Evolutionary conservation across 2,329 filamentous ascomycete species (phyloP), one percentile per base, ranked within the genome.

Genomic region (Macroventuria anomochaeta): DNA sequence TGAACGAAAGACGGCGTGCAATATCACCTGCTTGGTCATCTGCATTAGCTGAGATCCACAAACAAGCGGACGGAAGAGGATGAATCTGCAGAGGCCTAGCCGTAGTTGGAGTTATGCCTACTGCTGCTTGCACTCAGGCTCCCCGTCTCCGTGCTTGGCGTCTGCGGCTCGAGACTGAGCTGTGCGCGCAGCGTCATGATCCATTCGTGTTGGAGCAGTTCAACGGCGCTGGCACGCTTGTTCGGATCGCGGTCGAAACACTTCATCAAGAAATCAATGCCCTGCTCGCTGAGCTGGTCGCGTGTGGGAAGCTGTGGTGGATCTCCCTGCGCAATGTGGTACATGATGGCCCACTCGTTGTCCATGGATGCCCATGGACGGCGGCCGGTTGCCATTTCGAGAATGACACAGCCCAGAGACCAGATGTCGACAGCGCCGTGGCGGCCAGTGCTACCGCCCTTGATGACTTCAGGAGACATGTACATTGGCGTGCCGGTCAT

Each of bases 291-390:
- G 59, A 99, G 84, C 75, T 97, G 93, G 46, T 97, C 93, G 0
- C 80, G 73, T 0, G 85, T 82, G 1, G 95, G 95, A 50, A 97
- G 81, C 71, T 91, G 88, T 5, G 95, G 95, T 41, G 92, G 90
- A 67, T 97, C 96, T 61, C 95, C 95, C 72, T 96, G 93, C 1
- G 95, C 95, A 69, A 99, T 99, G 79, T 97, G 97, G 83, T 97
- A 99, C 95, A 99, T 99, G 78, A 99, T 97, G 34, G 95, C 95
- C 92, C 93, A 99, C 76, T 99, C 95, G 72, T 99, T 99, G 79
- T 99, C 95, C 39, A 97, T 86, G 61, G 88, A 91, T 21, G 92
- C 91, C 95, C 95, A 99, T 1, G 95, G 95, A 13, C 93, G 87
- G 58, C 92, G 86, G 17, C 95, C 95, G 0, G 95, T 99, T 3